phyloP scores from a whole-genome alignment of 2,329 filamentous ascomycete genomes.

The Aspergillus sp. region DNA sequence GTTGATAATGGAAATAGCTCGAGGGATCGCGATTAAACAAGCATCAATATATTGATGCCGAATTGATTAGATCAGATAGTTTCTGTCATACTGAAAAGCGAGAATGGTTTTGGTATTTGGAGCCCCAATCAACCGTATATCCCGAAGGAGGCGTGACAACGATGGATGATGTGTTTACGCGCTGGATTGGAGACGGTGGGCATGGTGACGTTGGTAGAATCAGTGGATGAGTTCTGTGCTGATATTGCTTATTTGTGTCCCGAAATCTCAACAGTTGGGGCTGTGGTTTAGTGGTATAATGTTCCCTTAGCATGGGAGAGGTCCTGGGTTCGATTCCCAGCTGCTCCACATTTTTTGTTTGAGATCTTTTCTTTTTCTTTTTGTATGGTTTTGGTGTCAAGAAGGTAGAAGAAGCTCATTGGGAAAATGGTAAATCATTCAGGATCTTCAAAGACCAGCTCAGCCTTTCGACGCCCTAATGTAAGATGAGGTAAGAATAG shows the following conservation, averaged over 20 bases:
- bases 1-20: no score
- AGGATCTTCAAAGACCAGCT: not conserved
- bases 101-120: no score
- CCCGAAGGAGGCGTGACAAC: no score
- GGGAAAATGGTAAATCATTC: not conserved
- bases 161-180: no score
- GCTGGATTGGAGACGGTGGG: not conserved
- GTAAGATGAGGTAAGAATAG: conserved; percentile 1
- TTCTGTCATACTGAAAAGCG: no score
- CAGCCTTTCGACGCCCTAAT: not conserved
- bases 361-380: not conserved
- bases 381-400: no score
- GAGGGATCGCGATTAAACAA: no score
- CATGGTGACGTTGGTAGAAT: not conserved
- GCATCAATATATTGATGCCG: no score
- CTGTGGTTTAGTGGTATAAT: conserved; percentile 14
- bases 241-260: not conserved
- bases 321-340: conserved; percentile 14
- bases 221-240: not conserved
- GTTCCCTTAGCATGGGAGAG: conserved; percentile 14
- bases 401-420: no score
- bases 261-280: not conserved
- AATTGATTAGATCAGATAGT: no score
- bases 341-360: conserved; percentile 9
- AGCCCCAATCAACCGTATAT: no score